Base-by-base conservation (phyloP, 2,329 filamentous ascomycete species). In the Plectosphaerella cucumerina region DNA sequence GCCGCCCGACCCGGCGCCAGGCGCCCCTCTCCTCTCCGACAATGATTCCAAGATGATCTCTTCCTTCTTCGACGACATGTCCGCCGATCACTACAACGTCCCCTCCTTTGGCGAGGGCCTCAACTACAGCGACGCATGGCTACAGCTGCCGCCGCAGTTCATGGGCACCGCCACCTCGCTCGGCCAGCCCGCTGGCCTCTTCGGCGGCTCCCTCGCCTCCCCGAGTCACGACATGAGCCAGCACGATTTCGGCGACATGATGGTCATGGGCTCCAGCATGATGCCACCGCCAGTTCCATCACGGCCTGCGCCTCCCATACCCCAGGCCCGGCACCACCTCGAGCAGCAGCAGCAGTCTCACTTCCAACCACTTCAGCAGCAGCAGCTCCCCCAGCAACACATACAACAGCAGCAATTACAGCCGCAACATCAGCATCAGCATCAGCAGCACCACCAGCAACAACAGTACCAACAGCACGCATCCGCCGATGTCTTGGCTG, bases 151-250 rank as follows among this genome's bases (percentile, higher is more conserved):
- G 5, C 84, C 84, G 2, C 76, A 76, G 46, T 83, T 87, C 56
- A 80, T 88, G 69, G 84, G 84, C 47, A 82, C 84, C 12, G 73
- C 80, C 1, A 86, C 84, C 18, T 86, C 82, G 3, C 80, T 81
- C 56, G 82, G 83, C 17, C 76, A 81, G 47, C 12, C 47, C 15
- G 15, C 35, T 21, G 22, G 15, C 15, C 17, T 42, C n/a, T 42
- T 42, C 9, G 39, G 39, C 17, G 39, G 39, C 11, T 55, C 53
- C 14, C 59, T 66, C 15, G 50, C 55, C 17, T 56, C 62, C 11
- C 55, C 63, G 4, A 56, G 64, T 15, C 56, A 63, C 14, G 59
- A 58, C 15, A 52, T 70, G 26, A 50, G 60, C 14, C 53, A 62
- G 35, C 45, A 54, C 6, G 49, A 60, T 15, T 61, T 62, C 41